Conservation (phyloP, 805 yeast genomes). For the Spathaspora boniae region DNA sequence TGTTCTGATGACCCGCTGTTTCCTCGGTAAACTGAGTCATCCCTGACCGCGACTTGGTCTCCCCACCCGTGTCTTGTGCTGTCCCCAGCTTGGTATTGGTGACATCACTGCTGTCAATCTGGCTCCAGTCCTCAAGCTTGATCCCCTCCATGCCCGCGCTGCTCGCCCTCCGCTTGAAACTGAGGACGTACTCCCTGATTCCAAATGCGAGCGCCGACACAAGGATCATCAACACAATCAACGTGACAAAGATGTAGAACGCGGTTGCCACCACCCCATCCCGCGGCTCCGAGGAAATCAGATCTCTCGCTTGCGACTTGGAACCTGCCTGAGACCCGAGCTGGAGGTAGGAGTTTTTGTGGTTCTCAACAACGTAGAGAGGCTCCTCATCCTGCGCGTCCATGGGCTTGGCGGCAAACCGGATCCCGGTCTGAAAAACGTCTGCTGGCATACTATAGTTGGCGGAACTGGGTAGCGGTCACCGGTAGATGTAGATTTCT, state of each 20-base stretch:
- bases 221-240: conserved; percentile 19
- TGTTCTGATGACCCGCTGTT: not conserved
- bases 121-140: conserved; percentile 9
- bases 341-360: not conserved
- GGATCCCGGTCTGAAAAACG: too few species aligned
- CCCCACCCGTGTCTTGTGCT: not conserved
- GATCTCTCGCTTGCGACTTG: not conserved
- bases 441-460: too few species aligned
- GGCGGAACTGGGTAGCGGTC: too few species aligned
- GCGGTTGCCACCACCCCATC: conserved; percentile 18
- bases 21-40: conserved; percentile 4
- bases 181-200: conserved; percentile 20
- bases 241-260: conserved; percentile 21
- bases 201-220: conserved; percentile 21
- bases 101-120: not conserved
- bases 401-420: too few species aligned
- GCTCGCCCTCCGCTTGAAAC: conserved; percentile 8
- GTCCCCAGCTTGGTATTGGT: not conserved
- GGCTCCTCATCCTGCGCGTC: not conserved
- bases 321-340: not conserved
- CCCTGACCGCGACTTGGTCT: conserved; percentile 1
- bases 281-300: not conserved
- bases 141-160: conserved; percentile 6
- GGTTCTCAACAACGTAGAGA: not conserved
- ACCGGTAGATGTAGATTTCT: too few species aligned